Percentiles rank a stretch among this genome's conserved stretches.
Evolutionary conservation across 202 grass and related monocot species (phyloP).

Genomic region (Panicum hallii): DNA sequence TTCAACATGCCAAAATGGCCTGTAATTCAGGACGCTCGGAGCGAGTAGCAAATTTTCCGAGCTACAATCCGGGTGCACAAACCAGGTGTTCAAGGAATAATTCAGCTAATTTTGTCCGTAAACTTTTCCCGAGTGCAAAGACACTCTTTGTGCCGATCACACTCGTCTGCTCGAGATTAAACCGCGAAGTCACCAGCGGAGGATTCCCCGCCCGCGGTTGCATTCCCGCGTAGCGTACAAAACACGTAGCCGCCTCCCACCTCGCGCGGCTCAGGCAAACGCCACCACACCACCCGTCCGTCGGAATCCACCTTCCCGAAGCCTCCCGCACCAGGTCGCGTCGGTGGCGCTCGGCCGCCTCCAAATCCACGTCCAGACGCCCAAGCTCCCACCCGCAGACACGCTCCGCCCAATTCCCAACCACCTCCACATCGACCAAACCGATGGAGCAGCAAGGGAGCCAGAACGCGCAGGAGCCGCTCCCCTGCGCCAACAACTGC

Average conservation of each 20-base stretch:
- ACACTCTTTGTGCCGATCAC: background rate
- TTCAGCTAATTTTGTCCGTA: too few relatives aligned
- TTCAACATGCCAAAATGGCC: too few relatives aligned
- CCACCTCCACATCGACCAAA: background rate
- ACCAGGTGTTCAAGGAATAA: too few relatives aligned
- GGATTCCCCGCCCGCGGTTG: background rate
- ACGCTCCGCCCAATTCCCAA: background rate
- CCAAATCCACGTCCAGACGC: background rate
- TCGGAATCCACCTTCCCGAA: constrained; percentile 30
- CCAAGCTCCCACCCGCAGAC: background rate
- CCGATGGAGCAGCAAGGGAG: constrained; percentile 56
- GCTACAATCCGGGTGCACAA: too few relatives aligned
- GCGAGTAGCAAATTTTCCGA: too few relatives aligned
- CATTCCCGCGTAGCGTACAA: constrained; percentile 16
- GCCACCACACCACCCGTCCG: background rate
- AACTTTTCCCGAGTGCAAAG: background rate
- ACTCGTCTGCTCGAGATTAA: background rate
- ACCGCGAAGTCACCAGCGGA: too few relatives aligned
- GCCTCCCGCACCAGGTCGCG: constrained; percentile 18
- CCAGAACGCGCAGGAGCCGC: constrained; percentile 38
- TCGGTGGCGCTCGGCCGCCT: constrained; percentile 11
- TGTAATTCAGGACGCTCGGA: too few relatives aligned
- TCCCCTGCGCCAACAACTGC: constrained; percentile 61
- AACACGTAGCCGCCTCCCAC: constrained; percentile 1
- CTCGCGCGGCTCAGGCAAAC: background rate